Evolutionary conservation across 495 filamentous ascomycete genomes (phyloP), one percentile per base, ranked within the genome.

Genomic region (Penicillium desertorum): DNA sequence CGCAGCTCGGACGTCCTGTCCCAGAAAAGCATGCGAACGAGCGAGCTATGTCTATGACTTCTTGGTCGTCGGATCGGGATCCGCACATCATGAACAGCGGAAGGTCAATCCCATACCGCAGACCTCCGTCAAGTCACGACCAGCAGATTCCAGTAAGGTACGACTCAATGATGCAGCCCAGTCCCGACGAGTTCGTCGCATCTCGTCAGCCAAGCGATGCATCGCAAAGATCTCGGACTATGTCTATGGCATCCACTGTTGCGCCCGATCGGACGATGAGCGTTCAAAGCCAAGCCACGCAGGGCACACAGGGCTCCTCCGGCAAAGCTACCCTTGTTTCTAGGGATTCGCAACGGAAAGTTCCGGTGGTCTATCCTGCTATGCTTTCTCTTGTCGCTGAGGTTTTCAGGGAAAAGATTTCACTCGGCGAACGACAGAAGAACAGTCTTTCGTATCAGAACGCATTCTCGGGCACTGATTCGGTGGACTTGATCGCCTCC

Each of bases 381-480:
- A 70, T 98, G 22, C 81, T 99, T 39, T 96, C 94, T 14, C 83
- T 86, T 14, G 94, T 99, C 16, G 92, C 90, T 16, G 90, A 96
- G 67, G 86, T 86, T 42, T 96, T 99, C 72, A 84, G 89, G 36
- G 91, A 95, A 59, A 87, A 88, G 67, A 89, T 98, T 30, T 73
- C 83, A 10, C 77, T 92, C 39, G 86, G 85, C 25, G 95, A 98
- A 63, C 84, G 92, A 48, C 90, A 89, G 43, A 99, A 99, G 81
- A 97, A 99, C 79, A 93, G 91, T 32, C 75, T 99, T 44, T 91
- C 92, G 0, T 99, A 99, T 76, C 96, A 96, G 72, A 95, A 90
- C 71, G 90, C 92, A 3, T 99, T 99, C 68, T 90, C 88, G 45
- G 95, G 95, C 54, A 83, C 88, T 27, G 94, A 99, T 71, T 94